Percentiles rank a stretch among this genome's conserved stretches.
These are phyloP conservation scores for Barnettozyma sp. DNA, from an alignment of 805 yeast species.

Conservation along the genomic window DNA sequence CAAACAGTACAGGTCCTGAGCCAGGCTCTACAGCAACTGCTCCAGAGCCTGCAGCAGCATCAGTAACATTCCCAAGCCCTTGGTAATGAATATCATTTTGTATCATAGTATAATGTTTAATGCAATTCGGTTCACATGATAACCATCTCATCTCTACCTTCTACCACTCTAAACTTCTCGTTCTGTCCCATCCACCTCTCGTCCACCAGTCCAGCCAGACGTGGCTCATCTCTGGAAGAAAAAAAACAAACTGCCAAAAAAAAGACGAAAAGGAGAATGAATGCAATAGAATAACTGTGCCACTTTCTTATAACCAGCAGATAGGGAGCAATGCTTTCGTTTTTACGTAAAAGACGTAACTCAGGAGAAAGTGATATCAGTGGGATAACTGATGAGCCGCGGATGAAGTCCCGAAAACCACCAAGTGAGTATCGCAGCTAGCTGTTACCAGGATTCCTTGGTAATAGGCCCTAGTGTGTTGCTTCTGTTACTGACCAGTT, in stretches of 20 bases:
- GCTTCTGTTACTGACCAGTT: no score
- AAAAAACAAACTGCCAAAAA: no score
- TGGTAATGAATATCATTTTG: background rate
- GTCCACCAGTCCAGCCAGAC: no score
- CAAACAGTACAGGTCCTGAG: background rate
- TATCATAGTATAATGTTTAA: background rate
- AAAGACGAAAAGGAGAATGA: no score
- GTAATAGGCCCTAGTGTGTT: no score
- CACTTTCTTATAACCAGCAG: no score
- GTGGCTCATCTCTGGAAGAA: no score
- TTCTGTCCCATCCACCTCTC: no score
- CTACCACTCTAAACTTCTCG: no score
- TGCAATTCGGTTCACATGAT: background rate
- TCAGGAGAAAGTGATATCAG: slow-evolving; percentile 26
- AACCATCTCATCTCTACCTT: no score
- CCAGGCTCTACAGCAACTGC: slow-evolving; percentile 2
- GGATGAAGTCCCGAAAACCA: slow-evolving; percentile 43
- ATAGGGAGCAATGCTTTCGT: slow-evolving; percentile 20
- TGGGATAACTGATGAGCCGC: slow-evolving; percentile 23
- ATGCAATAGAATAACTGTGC: no score
- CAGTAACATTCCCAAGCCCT: slow-evolving; percentile 1
- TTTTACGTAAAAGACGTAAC: slow-evolving; percentile 22
- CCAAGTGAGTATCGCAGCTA: slow-evolving; percentile 40
- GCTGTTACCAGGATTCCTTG: no score
- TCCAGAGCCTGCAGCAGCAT: background rate